These are phyloP conservation scores for Aspergillus fructus DNA, from an alignment of 2,329 filamentous ascomycete genomes.

Conservation along the genomic window DNA sequence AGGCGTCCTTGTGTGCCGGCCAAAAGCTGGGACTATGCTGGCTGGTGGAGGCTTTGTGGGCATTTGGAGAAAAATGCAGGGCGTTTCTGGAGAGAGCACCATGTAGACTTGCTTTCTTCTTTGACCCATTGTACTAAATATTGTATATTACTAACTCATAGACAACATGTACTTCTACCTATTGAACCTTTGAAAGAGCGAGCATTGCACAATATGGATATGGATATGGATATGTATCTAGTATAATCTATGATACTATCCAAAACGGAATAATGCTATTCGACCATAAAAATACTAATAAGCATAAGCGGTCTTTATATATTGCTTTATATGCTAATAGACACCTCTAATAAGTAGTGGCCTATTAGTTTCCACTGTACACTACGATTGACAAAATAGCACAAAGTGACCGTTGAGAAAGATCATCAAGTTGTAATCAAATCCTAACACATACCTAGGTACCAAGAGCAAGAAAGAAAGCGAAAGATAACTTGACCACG, in stretches of 20 bases:
- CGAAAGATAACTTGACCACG: conserved; percentile 24
- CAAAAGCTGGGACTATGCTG: conserved; percentile 49
- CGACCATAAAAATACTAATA: too few relatives aligned
- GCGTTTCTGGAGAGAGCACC: conserved; percentile 11
- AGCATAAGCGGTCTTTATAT: too few relatives aligned
- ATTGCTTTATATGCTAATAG: too few relatives aligned
- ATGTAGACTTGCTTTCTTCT: neutral
- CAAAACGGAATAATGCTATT: too few relatives aligned
- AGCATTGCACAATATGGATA: too few relatives aligned
- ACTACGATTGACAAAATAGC: neutral
- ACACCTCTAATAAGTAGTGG: too few relatives aligned
- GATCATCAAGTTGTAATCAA: conserved; percentile 12
- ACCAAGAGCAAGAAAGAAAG: conserved; percentile 19
- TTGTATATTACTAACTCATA: neutral
- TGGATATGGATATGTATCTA: too few relatives aligned
- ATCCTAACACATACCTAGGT: conserved; percentile 15
- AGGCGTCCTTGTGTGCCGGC: conserved; percentile 52
- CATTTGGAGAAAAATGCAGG: conserved; percentile 47
- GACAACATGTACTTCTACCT: neutral
- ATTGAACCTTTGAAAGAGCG: too few relatives aligned
- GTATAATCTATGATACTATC: too few relatives aligned
- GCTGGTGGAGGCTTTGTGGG: conserved; percentile 54
- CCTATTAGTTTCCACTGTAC: neutral
- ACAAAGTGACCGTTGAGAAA: neutral
- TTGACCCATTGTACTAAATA: neutral